Conservation (phyloP, 116 monocot genomes). For the Dioscorea cayenensis region DNA sequence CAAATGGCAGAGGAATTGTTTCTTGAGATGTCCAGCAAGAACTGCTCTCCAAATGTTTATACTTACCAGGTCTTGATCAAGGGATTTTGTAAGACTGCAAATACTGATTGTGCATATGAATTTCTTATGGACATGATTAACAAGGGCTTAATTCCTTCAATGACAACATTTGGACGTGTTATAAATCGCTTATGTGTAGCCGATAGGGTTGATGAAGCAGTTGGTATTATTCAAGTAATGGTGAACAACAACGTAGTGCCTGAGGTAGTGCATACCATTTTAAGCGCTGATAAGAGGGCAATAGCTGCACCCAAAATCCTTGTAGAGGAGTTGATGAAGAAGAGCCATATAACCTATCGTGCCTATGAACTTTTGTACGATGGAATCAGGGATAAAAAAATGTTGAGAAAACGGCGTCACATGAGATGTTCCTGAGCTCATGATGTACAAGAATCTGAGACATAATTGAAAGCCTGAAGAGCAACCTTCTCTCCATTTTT, state of each 20-base stretch:
- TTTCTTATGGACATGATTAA: slow-evolving; percentile 41
- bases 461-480: too few relatives aligned
- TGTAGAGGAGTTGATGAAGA: slow-evolving; percentile 86
- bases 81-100: slow-evolving; percentile 60
- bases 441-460: not conserved
- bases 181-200: slow-evolving; percentile 53
- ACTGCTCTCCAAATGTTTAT: slow-evolving; percentile 52
- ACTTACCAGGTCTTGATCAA: slow-evolving; percentile 64
- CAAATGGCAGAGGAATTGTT: slow-evolving; percentile 65
- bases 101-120: slow-evolving; percentile 47
- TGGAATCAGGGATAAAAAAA: slow-evolving; percentile 78
- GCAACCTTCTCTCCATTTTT: too few relatives aligned
- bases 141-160: slow-evolving; percentile 55
- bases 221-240: slow-evolving; percentile 63
- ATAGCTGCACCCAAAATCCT: slow-evolving; percentile 94
- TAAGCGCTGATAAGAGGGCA: slow-evolving; percentile 71
- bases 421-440: slow-evolving; percentile 19
- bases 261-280: slow-evolving; percentile 64
- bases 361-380: slow-evolving; percentile 90
- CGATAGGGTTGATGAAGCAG: slow-evolving; percentile 44
- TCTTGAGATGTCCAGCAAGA: slow-evolving; percentile 50
- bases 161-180: slow-evolving; percentile 70
- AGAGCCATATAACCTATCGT: slow-evolving; percentile 72
- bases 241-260: slow-evolving; percentile 61
- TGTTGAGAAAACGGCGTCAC: slow-evolving; percentile 21